phyloP scores from a whole-genome alignment of 1,284 basidiomycete species.

The Cutaneotrichosporon cutaneum region DNA sequence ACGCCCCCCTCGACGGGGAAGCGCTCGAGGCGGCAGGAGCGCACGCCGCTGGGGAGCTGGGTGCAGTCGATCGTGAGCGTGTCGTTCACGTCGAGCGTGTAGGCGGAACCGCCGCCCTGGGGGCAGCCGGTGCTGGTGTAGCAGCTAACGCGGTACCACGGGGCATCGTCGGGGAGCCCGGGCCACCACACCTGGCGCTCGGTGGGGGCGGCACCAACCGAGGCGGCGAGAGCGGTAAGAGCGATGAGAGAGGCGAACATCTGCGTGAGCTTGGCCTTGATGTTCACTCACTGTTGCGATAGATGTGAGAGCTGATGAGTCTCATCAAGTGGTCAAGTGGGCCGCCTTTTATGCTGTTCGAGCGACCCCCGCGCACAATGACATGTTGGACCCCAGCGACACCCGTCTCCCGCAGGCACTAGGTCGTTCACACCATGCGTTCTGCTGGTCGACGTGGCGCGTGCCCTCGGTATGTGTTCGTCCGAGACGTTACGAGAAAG shows the following conservation, averaged over 20 bases:
- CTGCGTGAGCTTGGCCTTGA: neutral
- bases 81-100: neutral
- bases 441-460: neutral
- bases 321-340: too few relatives aligned
- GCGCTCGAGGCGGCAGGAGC: neutral
- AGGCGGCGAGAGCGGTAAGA: neutral
- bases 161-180: neutral
- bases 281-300: neutral
- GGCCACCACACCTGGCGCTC: neutral
- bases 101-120: neutral
- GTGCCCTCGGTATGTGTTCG: neutral
- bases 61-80: neutral
- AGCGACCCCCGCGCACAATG: neutral
- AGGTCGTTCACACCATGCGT: neutral
- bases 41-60: neutral
- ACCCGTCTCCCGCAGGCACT: slow-evolving; percentile 7
- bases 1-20: slow-evolving; percentile 4
- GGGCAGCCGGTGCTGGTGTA: neutral
- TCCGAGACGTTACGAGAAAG: too few relatives aligned
- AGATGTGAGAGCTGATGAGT: neutral
- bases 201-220: neutral
- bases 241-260: slow-evolving; percentile 5
- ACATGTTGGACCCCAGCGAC: neutral
- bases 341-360: neutral
- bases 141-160: slow-evolving; percentile 3